Evolutionary conservation across 495 filamentous ascomycete species (phyloP).

Genomic region (Penicillium cosmopolitanum): DNA sequence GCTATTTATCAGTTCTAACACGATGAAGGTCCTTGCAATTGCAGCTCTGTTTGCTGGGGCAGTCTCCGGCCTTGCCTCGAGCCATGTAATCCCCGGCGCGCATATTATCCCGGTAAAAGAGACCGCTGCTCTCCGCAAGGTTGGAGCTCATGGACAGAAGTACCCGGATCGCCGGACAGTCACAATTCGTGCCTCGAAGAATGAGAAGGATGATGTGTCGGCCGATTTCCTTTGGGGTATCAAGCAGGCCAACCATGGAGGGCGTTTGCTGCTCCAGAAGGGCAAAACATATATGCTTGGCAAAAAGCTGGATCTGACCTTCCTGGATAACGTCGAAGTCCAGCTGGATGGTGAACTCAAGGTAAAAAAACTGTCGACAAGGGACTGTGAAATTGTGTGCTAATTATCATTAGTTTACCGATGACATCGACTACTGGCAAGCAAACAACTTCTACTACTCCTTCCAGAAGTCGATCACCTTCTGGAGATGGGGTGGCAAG

Average conservation of each 20-base stretch:
- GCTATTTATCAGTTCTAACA: not conserved
- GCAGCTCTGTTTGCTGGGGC: constrained; percentile 31
- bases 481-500: constrained; percentile 62
- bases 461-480: constrained; percentile 64
- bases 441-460: constrained; percentile 57
- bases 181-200: constrained; percentile 53
- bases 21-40: constrained; percentile 32
- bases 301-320: constrained; percentile 58
- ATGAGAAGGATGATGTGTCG: constrained; percentile 57
- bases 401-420: constrained; percentile 49
- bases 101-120: constrained; percentile 34
- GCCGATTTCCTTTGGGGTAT: constrained; percentile 56
- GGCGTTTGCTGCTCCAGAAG: constrained; percentile 52
- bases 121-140: constrained; percentile 17
- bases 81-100: constrained; percentile 30
- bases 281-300: constrained; percentile 58
- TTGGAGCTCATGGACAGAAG: constrained; percentile 37
- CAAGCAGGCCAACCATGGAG: constrained; percentile 57
- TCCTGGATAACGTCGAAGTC: constrained; percentile 59
- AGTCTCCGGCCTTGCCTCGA: constrained; percentile 20
- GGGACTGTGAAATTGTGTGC: not conserved
- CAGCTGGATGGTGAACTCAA: constrained; percentile 59
- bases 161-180: constrained; percentile 46
- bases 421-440: constrained; percentile 63
- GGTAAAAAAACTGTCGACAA: constrained; percentile 18